Evolutionary conservation across 1,284 basidiomycete species (phyloP), one percentile per base, ranked within the genome.

Genomic region (Austroboletus rostrupii): DNA sequence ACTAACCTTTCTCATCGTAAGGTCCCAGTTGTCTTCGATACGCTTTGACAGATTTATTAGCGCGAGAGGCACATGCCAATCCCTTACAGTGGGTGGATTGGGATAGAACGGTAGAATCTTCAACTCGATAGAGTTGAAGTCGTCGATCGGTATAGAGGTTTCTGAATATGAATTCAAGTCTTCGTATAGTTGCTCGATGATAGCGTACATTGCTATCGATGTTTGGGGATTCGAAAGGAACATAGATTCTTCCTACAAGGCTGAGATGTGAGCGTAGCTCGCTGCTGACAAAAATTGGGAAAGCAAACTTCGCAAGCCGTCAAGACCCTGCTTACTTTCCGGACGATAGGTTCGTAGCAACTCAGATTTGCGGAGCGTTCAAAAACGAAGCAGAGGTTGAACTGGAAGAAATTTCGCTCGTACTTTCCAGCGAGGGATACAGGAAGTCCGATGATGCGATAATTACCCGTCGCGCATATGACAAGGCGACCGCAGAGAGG

Each of bases 161-260:
- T 97, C 94, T 0, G 92, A 92, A 71, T 97, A 99, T 5, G 92
- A 94, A 70, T 97, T 98, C 55, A 99, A 72, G 61, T 99, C 97
- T 64, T 97, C 95, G 59, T 94, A 98, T 1, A 99, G 77, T 66
- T 98, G 95, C 69, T 99, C 96, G 29, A 99, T 81, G 49, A 99
- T 89, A 7, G 87, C 83, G 57, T 90, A 83, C 46, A 99, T 82
- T 1, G 85, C 79, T 40, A 80, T 77, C 1, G 85, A 81, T 6
- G 85, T 87, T 43, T 79, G 72, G 1, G 86, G 76, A 7, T 81
- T 82, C 2, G 94, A 96, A 20, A 99, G 75, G 64, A 97, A 95
- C 3, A 77, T 80, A 0, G 90, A 92, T 63, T 97, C 91, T 75
- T 94, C 85, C 91, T 97, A 61, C 5, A 41, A 47, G 12, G 59